Evolutionary conservation across 306 rosid species (phyloP).

Genomic region (Abrus pulchellus): DNA sequence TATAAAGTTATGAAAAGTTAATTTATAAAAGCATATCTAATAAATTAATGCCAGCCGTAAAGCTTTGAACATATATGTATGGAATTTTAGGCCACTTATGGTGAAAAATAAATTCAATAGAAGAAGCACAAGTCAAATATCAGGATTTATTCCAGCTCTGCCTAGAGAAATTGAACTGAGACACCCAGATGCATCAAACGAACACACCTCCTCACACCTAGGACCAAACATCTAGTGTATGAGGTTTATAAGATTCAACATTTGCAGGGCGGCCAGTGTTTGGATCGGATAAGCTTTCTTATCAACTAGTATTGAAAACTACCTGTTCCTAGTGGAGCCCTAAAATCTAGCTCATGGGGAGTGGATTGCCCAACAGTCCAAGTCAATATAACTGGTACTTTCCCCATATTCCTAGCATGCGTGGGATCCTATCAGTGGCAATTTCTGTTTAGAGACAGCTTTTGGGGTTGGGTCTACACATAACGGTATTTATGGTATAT

Average conservation of each 20-base stretch:
- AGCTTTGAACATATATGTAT: too few species aligned
- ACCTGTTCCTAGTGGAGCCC: background rate
- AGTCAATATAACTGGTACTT: background rate
- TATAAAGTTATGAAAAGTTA: too few species aligned
- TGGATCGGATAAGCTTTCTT: background rate
- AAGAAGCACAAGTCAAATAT: too few species aligned
- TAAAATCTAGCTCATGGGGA: background rate
- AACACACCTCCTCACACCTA: background rate
- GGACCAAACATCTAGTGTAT: background rate
- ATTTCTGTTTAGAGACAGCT: conserved; percentile 25
- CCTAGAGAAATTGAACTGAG: too few species aligned
- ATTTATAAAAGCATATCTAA: too few species aligned
- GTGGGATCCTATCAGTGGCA: background rate
- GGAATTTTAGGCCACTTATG: too few species aligned
- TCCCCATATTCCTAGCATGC: background rate
- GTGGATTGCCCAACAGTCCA: background rate
- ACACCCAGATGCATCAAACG: too few species aligned
- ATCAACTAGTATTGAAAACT: too few species aligned
- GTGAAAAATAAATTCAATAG: too few species aligned
- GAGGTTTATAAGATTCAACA: background rate
- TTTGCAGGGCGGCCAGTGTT: background rate
- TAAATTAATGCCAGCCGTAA: too few species aligned
- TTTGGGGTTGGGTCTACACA: conserved; percentile 18
- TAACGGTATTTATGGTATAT: conserved; percentile 6
- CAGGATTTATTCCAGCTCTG: too few species aligned